Evolutionary conservation across 2,329 filamentous ascomycete species (phyloP).

Genomic region (Aspergillus hiratsukae): DNA sequence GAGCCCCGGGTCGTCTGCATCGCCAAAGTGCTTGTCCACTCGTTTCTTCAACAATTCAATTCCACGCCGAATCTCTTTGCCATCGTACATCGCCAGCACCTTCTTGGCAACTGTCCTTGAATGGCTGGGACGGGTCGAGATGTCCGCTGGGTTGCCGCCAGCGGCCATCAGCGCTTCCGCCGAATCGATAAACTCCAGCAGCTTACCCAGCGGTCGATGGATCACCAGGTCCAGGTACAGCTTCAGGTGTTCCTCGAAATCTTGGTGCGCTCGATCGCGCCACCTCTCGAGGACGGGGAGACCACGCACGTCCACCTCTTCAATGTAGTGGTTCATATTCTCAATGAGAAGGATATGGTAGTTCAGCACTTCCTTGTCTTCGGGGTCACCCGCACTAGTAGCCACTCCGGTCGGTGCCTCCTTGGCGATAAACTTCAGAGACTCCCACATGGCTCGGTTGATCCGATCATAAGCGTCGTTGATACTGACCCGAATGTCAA

Average conservation of each 20-base stretch:
- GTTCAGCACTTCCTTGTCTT: constrained; percentile 95
- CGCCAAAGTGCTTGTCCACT: constrained; percentile 95
- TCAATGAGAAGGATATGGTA: constrained; percentile 97
- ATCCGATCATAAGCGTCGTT: constrained; percentile 85
- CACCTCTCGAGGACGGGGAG: constrained; percentile 77
- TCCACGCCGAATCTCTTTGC: constrained; percentile 82
- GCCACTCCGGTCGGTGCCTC: constrained; percentile 52
- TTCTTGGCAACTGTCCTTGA: constrained; percentile 81
- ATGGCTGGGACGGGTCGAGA: constrained; percentile 78
- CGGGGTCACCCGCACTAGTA: constrained; percentile 57
- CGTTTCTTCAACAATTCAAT: constrained; percentile 84
- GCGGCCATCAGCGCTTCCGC: constrained; percentile 68
- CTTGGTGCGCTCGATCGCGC: constrained; percentile 70
- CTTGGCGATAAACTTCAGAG: constrained; percentile 87
- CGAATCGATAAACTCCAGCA: constrained; percentile 87
- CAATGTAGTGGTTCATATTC: constrained; percentile 97
- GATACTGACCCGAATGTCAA: constrained; percentile 69
- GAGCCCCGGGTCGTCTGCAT: constrained; percentile 69
- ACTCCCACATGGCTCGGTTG: constrained; percentile 95
- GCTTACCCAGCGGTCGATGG: constrained; percentile 79
- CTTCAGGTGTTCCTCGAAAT: constrained; percentile 80
- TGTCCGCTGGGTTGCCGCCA: constrained; percentile 51
- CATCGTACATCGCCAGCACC: constrained; percentile 72
- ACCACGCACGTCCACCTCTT: constrained; percentile 74
- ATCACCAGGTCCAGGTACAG: constrained; percentile 86